Evolutionary conservation across 106 monocot genomes (phyloP).

Genomic region (Dendrobium officinale): DNA sequence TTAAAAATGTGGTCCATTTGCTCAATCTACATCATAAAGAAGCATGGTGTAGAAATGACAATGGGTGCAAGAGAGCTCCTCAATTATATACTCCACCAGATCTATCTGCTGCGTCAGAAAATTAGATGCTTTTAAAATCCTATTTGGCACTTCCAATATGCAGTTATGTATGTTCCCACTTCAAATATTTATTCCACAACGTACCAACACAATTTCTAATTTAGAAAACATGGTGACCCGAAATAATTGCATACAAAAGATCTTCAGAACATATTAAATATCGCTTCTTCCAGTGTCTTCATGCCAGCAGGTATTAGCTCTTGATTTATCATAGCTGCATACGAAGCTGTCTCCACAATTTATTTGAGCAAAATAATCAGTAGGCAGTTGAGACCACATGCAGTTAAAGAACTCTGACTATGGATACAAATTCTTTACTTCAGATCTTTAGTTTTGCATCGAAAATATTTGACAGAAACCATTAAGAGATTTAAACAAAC

Average conservation of each 20-base stretch:
- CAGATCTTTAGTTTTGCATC: background rate
- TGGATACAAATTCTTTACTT: too few species aligned
- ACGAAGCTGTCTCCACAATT: background rate
- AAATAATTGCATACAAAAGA: background rate
- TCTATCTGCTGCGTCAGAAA: background rate
- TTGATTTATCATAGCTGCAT: conserved; percentile 84
- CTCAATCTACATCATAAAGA: conserved; percentile 36
- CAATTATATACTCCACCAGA: background rate
- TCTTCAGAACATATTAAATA: conserved; percentile 1
- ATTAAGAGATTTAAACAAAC: background rate
- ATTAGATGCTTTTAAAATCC: background rate
- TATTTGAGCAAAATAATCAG: background rate
- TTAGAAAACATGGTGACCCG: conserved; percentile 12
- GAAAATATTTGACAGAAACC: background rate
- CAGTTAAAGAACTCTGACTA: background rate
- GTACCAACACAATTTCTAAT: conserved; percentile 19
- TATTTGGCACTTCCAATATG: conserved; percentile 64
- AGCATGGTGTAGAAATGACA: background rate
- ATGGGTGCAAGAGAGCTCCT: background rate
- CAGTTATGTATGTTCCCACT: conserved; percentile 87
- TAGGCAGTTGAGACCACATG: background rate
- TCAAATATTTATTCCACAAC: conserved; percentile 93
- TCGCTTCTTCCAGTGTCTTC: conserved; percentile 82
- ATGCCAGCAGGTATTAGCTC: conserved; percentile 71
- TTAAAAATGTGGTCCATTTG: conserved; percentile 74